Evolutionary conservation across 2,329 filamentous ascomycete genomes (phyloP).

Genomic region (Ophidiomyces ophidiicola): DNA sequence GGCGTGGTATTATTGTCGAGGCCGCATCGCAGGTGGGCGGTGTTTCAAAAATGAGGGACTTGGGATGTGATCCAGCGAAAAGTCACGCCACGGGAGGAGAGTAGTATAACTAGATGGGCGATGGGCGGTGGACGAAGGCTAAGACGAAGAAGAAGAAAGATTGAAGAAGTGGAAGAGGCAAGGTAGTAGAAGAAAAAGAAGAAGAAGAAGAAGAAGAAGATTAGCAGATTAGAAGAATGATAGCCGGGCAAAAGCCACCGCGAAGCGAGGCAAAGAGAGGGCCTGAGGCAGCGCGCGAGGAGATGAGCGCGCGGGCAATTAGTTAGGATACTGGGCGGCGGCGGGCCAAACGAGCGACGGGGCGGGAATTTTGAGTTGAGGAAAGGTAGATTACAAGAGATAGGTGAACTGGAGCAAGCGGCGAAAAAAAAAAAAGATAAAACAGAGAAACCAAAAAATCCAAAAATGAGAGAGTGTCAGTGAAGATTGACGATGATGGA

Average conservation of each 20-base stretch:
- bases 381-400: constrained; percentile 9
- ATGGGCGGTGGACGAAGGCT: neutral
- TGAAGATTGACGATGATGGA: neutral
- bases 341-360: too few relatives aligned
- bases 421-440: constrained; percentile 1
- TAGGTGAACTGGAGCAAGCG: neutral
- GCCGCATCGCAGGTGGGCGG: constrained; percentile 1
- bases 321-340: too few relatives aligned
- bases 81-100: constrained; percentile 8
- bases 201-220: constrained; percentile 10
- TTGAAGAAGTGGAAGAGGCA: constrained; percentile 7
- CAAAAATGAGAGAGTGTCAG: neutral
- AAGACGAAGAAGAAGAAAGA: constrained; percentile 4
- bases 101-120: neutral
- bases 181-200: constrained; percentile 13
- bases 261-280: constrained; percentile 14
- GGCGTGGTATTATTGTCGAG: constrained; percentile 4
- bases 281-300: too few relatives aligned
- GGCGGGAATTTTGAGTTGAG: too few relatives aligned
- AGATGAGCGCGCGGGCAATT: too few relatives aligned
- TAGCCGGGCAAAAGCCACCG: constrained; percentile 10
- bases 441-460: neutral
- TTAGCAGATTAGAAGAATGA: constrained; percentile 8
- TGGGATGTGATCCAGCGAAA: neutral
- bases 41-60: constrained; percentile 10